Percentiles rank a stretch among this genome's conserved stretches.
Conservation (phyloP, 495 filamentous ascomycete genomes). For the Penicillium simplicissimum region DNA sequence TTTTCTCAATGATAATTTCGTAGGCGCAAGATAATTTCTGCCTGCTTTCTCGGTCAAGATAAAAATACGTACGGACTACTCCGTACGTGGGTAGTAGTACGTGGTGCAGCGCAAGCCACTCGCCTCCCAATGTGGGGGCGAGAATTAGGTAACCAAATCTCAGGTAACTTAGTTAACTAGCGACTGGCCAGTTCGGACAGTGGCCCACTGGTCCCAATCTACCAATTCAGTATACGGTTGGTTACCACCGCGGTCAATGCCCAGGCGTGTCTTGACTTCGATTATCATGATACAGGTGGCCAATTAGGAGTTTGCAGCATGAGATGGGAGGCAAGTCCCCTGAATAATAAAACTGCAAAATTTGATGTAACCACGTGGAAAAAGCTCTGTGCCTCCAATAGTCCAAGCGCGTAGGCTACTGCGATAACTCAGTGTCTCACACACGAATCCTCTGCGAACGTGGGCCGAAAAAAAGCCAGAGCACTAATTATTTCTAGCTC, state of each 20-base stretch:
- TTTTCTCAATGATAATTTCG: background rate
- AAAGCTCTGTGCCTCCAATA: background rate
- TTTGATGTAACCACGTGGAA: background rate
- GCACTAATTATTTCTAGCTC: background rate
- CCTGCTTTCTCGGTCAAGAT: background rate
- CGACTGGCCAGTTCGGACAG: background rate
- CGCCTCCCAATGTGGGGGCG: background rate
- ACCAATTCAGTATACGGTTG: background rate
- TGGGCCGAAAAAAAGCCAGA: background rate
- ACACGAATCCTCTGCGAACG: background rate
- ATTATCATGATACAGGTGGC: background rate
- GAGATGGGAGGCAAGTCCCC: background rate
- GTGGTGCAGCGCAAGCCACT: background rate
- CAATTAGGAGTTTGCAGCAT: background rate
- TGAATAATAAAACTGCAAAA: background rate
- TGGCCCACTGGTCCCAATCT: background rate
- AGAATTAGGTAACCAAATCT: background rate
- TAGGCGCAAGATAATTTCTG: background rate
- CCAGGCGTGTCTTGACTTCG: background rate
- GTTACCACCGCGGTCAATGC: background rate
- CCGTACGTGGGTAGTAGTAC: no score
- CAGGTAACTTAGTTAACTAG: no score
- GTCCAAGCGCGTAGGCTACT: background rate
- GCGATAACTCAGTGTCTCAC: background rate
- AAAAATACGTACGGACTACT: background rate